phyloP scores from a whole-genome alignment of 2,329 filamentous ascomycete species.

The Pyrenophora tritici-repentis region DNA sequence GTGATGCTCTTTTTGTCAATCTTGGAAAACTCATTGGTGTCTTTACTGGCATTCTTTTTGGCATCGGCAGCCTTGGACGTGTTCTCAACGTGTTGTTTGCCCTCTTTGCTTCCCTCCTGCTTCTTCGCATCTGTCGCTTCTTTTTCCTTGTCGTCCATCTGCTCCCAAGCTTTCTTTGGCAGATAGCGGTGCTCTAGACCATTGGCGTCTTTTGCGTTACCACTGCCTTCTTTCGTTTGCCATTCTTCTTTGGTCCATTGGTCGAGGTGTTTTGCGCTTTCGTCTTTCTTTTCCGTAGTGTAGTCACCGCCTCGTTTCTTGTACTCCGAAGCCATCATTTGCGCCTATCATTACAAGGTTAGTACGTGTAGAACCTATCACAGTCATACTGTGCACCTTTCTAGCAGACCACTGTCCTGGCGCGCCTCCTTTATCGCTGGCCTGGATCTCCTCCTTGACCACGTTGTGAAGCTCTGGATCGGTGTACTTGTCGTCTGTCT shows the following conservation, averaged over 20 bases:
- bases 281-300: conserved; percentile 52
- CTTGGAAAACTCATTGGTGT: conserved; percentile 8
- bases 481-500: conserved; percentile 51
- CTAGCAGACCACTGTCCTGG: conserved; percentile 57
- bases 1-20: conserved; percentile 31
- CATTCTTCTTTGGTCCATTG: conserved; percentile 57
- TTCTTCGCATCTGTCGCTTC: conserved; percentile 53
- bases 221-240: conserved; percentile 56
- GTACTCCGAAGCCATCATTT: conserved; percentile 55
- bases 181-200: conserved; percentile 9
- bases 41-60: conserved; percentile 1
- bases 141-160: conserved; percentile 48
- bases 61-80: conserved; percentile 4
- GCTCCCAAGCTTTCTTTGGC: conserved; percentile 56
- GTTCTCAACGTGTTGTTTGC: conserved; percentile 11
- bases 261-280: conserved; percentile 52
- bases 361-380: background rate
- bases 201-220: conserved; percentile 50
- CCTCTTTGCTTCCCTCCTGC: conserved; percentile 49
- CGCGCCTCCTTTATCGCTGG: conserved; percentile 53
- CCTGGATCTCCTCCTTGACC: conserved; percentile 54
- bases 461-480: conserved; percentile 54
- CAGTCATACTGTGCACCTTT: conserved; percentile 42
- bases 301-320: conserved; percentile 56
- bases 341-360: conserved; percentile 38